Base-by-base conservation (phyloP, 208 protist genomes). In the Angomonas deanei region DNA sequence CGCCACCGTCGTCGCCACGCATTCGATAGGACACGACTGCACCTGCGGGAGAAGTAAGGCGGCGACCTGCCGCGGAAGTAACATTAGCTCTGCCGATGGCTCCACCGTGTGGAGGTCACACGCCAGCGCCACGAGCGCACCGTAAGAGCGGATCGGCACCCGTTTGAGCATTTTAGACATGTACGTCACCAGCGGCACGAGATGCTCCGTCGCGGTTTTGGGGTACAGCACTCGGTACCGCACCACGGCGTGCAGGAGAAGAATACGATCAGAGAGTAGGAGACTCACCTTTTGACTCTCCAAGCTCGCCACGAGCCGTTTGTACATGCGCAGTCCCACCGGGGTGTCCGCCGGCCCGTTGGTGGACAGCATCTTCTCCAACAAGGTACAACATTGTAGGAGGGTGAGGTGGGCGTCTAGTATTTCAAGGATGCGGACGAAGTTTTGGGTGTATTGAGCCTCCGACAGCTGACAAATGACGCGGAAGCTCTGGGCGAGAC, bases 1-100 rank as follows among this genome's bases (percentile, higher is more conserved):
- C 48, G 69, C 59, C 17, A 91, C 57, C 24, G 86, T 68, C 42
- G 62, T 64, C 0, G 84, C 76, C 1, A 86, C 39, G 53, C 86
- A 80, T 15, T 78, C 65, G 11, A 68, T 32, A 19, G 55, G 21
- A 52, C 68, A 76, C 10, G 72, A 65, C 68, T 82, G 77, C n/a
- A 79, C 64, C 21, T 67, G 46, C 19, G 71, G 82, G 17, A 88
- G 64, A 0, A 73, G 73, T 24, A 58, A 61, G 33, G 64, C 75
- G 23, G 78, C 82, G 13, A 88, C 58, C 48, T 76, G 70, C 34
- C 70, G 60, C 21, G 69, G 47, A 30, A 72, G 49, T 54, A 66
- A 68, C n/a, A 70, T 10, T 30, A 67, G 17, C 13, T 62, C 71
- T 5, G 42, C 69, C 30, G 60, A 30, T 36, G 53, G 6, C 27